These are phyloP conservation scores for Taphrina deformans DNA, from an alignment of 1,139 yeast species.

Conservation along the genomic window DNA sequence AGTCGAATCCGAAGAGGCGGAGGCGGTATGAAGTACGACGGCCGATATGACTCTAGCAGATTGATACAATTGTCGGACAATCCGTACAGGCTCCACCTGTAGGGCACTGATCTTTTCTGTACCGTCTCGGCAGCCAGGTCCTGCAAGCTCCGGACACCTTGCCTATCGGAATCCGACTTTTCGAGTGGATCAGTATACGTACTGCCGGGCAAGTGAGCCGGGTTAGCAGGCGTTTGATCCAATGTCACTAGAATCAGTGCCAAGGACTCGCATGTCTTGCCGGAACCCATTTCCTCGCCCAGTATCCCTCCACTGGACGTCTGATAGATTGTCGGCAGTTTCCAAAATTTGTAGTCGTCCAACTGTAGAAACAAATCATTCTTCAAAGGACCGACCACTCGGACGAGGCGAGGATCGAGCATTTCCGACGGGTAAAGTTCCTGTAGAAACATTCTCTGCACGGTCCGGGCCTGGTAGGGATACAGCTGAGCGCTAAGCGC, in stretches of 20 bases:
- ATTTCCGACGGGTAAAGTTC: constrained; percentile 50
- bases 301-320: constrained; percentile 67
- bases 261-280: constrained; percentile 67
- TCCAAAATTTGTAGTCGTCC: constrained; percentile 39
- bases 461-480: constrained; percentile 59
- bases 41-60: constrained; percentile 42
- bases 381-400: constrained; percentile 42
- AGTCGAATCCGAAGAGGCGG: constrained; percentile 21
- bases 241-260: constrained; percentile 61
- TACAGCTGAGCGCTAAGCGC: constrained; percentile 58
- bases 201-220: constrained; percentile 50
- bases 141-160: constrained; percentile 44
- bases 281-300: constrained; percentile 77
- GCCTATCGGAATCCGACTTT: constrained; percentile 30
- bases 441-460: constrained; percentile 58
- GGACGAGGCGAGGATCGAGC: constrained; percentile 52
- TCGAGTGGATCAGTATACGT: constrained; percentile 22
- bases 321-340: constrained; percentile 49
- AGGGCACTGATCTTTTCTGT: constrained; percentile 55
- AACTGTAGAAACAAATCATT: constrained; percentile 47
- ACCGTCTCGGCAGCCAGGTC: constrained; percentile 53
- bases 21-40: background rate
- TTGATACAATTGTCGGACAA: constrained; percentile 52
- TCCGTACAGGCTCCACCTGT: constrained; percentile 51
- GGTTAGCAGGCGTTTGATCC: constrained; percentile 47